phyloP scores from a whole-genome alignment of 2,329 filamentous ascomycete species.

The Aureobasidium leucospermi region DNA sequence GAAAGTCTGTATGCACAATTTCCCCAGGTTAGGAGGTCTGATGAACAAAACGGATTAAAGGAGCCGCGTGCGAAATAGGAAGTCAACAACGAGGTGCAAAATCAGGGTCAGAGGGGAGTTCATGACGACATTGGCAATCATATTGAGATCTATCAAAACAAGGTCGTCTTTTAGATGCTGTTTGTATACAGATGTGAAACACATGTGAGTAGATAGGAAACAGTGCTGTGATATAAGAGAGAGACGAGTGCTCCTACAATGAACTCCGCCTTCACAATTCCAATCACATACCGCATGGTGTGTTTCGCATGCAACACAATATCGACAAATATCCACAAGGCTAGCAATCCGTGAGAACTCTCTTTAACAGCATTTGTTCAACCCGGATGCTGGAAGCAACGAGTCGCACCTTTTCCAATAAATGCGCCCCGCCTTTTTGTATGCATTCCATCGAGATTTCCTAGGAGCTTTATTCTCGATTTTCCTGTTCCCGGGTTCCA shows the following conservation, averaged over 20 bases:
- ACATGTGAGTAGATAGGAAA: not conserved
- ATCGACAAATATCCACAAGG: constrained; percentile 5
- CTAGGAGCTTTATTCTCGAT: not conserved
- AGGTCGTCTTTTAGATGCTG: not conserved
- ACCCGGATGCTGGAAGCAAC: constrained; percentile 7
- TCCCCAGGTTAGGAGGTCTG: not conserved
- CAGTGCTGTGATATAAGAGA: not conserved
- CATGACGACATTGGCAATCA: not conserved
- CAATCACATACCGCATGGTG: not conserved
- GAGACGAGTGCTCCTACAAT: not conserved
- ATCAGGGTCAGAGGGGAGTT: not conserved
- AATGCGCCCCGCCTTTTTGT: not conserved
- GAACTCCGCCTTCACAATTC: not conserved
- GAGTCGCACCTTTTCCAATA: not conserved
- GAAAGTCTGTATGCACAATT: not conserved
- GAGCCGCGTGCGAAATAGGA: not conserved
- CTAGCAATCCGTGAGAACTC: not conserved
- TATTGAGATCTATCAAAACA: not conserved
- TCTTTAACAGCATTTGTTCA: not conserved
- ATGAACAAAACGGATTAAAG: not conserved
- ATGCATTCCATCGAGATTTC: constrained; percentile 3
- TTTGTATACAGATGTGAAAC: constrained; percentile 8
- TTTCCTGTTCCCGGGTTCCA: not conserved
- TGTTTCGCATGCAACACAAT: not conserved
- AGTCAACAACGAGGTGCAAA: not conserved